Conservation (phyloP, 2,329 filamentous ascomycete genomes). For the Colletotrichum abscissum region DNA sequence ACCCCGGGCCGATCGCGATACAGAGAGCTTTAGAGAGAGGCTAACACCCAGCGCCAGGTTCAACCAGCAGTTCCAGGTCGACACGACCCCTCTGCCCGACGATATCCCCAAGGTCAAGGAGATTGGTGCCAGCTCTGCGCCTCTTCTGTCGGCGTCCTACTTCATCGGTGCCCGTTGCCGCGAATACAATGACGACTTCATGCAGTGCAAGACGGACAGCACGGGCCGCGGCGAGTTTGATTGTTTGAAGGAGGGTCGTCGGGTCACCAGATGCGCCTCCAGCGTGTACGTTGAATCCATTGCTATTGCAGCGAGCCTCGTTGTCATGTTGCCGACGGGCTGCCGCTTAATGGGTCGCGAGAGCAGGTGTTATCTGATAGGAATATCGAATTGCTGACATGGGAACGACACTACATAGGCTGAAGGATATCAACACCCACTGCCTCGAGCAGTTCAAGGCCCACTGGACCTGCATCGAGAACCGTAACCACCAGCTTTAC, state of each 20-base stretch:
- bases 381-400: slow-evolving; percentile 9
- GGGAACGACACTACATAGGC: slow-evolving; percentile 57
- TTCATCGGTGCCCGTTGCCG: slow-evolving; percentile 97
- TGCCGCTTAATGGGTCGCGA: background rate
- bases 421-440: slow-evolving; percentile 96
- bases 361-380: background rate
- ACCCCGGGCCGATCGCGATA: background rate
- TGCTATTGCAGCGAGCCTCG: background rate
- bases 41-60: slow-evolving; percentile 72
- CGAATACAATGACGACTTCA: slow-evolving; percentile 98
- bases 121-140: slow-evolving; percentile 91
- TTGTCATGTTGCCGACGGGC: background rate
- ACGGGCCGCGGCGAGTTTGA: slow-evolving; percentile 91
- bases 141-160: slow-evolving; percentile 90
- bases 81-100: slow-evolving; percentile 94
- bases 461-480: slow-evolving; percentile 96
- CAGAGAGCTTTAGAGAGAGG: background rate
- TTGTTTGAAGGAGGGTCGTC: slow-evolving; percentile 95
- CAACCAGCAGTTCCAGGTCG: slow-evolving; percentile 92
- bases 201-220: slow-evolving; percentile 98
- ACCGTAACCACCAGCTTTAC: slow-evolving; percentile 98
- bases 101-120: slow-evolving; percentile 93
- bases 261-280: slow-evolving; percentile 94
- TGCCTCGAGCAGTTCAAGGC: slow-evolving; percentile 91
- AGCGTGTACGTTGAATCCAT: slow-evolving; percentile 80